These are phyloP conservation scores for Ceratocystis lukuohia DNA, from an alignment of 2,329 filamentous ascomycete species.

Conservation along the genomic window DNA sequence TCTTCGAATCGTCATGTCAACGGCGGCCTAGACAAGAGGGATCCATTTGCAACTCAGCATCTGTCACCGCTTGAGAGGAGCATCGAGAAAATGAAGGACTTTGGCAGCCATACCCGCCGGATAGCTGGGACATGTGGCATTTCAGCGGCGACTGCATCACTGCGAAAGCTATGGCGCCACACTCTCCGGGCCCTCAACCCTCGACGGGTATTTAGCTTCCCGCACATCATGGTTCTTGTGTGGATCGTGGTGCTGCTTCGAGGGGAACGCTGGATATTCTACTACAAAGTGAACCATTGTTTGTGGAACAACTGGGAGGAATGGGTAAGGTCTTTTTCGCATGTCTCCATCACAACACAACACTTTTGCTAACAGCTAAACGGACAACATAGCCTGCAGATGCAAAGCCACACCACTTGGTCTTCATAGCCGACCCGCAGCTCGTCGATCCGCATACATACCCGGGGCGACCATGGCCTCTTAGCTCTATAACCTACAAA, in stretches of 20 bases:
- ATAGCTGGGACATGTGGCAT: neutral
- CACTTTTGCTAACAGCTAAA: conserved; percentile 2
- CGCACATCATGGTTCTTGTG: conserved; percentile 52
- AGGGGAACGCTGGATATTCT: conserved; percentile 72
- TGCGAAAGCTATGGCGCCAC: conserved; percentile 18
- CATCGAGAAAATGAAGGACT: conserved; percentile 3
- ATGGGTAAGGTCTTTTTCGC: conserved; percentile 52
- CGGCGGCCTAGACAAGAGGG: conserved; percentile 20
- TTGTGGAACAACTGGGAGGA: conserved; percentile 80
- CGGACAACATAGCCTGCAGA: conserved; percentile 49
- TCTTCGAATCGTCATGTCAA: conserved; percentile 11
- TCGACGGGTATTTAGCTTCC: conserved; percentile 45
- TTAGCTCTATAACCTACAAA: conserved; percentile 39
- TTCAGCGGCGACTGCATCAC: neutral
- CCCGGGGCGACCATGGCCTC: conserved; percentile 56
- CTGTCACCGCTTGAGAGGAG: conserved; percentile 26
- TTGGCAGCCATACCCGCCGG: neutral
- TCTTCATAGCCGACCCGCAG: conserved; percentile 81
- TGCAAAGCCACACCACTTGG: conserved; percentile 68
- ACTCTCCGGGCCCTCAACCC: conserved; percentile 33
- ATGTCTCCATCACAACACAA: conserved; percentile 3
- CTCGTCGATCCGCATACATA: conserved; percentile 93
- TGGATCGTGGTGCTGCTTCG: conserved; percentile 72
- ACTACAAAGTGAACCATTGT: conserved; percentile 55
- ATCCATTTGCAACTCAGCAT: conserved; percentile 21